Percentiles rank a stretch among this genome's conserved stretches.
Evolutionary conservation across 176 grass and related monocot genomes (phyloP).

Genomic region (Leersia perrieri): DNA sequence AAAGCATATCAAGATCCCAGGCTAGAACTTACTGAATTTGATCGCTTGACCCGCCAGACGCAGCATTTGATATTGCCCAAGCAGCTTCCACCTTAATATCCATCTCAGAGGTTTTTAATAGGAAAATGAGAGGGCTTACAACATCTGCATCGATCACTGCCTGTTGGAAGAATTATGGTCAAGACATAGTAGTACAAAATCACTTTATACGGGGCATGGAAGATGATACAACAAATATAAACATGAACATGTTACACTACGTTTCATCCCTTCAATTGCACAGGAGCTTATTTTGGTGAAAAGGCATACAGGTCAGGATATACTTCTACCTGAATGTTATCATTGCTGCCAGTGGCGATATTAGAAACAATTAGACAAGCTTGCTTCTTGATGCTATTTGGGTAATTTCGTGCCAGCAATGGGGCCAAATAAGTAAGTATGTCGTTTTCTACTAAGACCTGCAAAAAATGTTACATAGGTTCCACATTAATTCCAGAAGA

Average conservation of each 20-base stretch:
- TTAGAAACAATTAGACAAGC: slow-evolving; percentile 70
- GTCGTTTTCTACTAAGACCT: slow-evolving; percentile 62
- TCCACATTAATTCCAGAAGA: slow-evolving; percentile 13
- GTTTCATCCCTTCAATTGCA: not conserved
- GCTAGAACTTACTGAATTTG: slow-evolving; percentile 60
- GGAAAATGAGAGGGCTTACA: slow-evolving; percentile 50
- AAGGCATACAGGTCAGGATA: not conserved
- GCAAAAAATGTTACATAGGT: slow-evolving; percentile 21
- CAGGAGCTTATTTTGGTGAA: not conserved
- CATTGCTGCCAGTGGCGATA: slow-evolving; percentile 50
- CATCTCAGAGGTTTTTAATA: slow-evolving; percentile 49
- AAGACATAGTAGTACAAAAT: not conserved
- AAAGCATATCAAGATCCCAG: not conserved
- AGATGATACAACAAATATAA: not conserved
- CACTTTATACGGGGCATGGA: slow-evolving; percentile 5
- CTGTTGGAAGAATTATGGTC: slow-evolving; percentile 41
- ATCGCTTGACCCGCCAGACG: slow-evolving; percentile 46
- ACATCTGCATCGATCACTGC: slow-evolving; percentile 69
- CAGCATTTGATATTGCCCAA: slow-evolving; percentile 81
- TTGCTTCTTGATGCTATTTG: slow-evolving; percentile 67
- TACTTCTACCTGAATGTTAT: slow-evolving; percentile 77
- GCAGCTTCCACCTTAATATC: slow-evolving; percentile 71
- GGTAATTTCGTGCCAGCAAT: slow-evolving; percentile 43
- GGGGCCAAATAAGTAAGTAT: slow-evolving; percentile 50
- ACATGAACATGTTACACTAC: not conserved